Percentiles rank a stretch among this genome's conserved stretches.
These are phyloP conservation scores for Pythium biforme DNA, from an alignment of 352 stramenopile species.

Conservation along the genomic window DNA sequence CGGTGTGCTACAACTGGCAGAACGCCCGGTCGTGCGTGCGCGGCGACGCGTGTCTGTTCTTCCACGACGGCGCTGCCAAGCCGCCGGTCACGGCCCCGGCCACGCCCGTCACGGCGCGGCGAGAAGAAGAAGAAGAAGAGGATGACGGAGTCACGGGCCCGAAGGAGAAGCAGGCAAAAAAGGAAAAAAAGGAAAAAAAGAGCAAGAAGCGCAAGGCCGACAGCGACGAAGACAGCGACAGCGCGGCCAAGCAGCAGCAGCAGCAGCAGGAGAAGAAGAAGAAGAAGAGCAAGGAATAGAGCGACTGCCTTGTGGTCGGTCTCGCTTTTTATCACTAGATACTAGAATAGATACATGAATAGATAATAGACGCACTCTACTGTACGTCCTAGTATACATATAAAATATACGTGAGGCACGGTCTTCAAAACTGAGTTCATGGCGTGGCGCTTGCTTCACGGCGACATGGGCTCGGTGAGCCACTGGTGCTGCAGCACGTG, in stretches of 20 bases:
- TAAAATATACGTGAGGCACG: slow-evolving; percentile 5
- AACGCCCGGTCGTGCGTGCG: slow-evolving; percentile 27
- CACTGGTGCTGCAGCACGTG: slow-evolving; percentile 31
- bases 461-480: slow-evolving; percentile 12
- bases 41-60: slow-evolving; percentile 32
- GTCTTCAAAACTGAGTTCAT: not conserved
- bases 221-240: slow-evolving; percentile 8
- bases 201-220: slow-evolving; percentile 13
- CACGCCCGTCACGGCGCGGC: not conserved
- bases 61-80: slow-evolving; percentile 20
- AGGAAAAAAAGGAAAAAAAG: slow-evolving; percentile 24
- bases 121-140: slow-evolving; percentile 5
- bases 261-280: slow-evolving; percentile 14
- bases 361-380: slow-evolving; percentile 6
- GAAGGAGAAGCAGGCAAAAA: slow-evolving; percentile 11
- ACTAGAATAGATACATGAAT: slow-evolving; percentile 13
- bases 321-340: not conserved
- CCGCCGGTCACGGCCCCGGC: not conserved
- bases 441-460: too few species aligned
- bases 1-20: slow-evolving; percentile 42
- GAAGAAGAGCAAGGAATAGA: slow-evolving; percentile 14
- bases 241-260: slow-evolving; percentile 15
- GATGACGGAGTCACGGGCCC: too few species aligned
- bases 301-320: too few species aligned
- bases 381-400: too few species aligned